phyloP scores from a whole-genome alignment of 805 yeast genomes.

The Sugiyamaella smithiae region DNA sequence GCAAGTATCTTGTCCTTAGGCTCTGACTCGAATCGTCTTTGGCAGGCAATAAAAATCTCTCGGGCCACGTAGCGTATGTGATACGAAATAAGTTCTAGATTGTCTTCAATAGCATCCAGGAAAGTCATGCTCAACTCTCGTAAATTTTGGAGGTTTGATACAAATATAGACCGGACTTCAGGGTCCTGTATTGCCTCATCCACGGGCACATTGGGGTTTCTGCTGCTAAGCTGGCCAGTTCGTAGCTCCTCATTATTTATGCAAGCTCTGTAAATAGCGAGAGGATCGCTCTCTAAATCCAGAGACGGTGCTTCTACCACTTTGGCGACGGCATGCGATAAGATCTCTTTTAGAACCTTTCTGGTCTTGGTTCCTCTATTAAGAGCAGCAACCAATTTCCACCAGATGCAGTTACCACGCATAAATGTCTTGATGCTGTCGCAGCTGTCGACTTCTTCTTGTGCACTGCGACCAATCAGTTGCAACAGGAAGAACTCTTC shows the following conservation, averaged over 20 bases:
- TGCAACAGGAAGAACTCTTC: conserved; percentile 70
- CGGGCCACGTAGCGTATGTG: conserved; percentile 57
- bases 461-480: conserved; percentile 42
- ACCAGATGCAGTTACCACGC: conserved; percentile 40
- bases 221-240: conserved; percentile 37
- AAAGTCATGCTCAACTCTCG: conserved; percentile 68
- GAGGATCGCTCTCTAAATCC: conserved; percentile 80
- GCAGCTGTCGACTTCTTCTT: conserved; percentile 27
- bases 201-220: conserved; percentile 45
- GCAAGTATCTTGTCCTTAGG: conserved; percentile 56
- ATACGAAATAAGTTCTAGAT: conserved; percentile 48
- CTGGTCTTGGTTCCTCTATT: conserved; percentile 39
- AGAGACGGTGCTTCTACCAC: conserved; percentile 34
- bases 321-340: conserved; percentile 38
- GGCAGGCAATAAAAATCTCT: conserved; percentile 32
- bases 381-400: conserved; percentile 41
- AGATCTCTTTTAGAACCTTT: conserved; percentile 32
- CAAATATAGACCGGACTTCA: conserved; percentile 66
- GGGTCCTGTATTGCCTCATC: conserved; percentile 76
- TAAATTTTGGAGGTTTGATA: conserved; percentile 66
- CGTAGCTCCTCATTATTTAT: conserved; percentile 34
- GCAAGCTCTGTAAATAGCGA: conserved; percentile 33
- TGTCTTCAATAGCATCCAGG: conserved; percentile 49
- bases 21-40: conserved; percentile 15
- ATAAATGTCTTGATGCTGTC: conserved; percentile 24